Evolutionary conservation across 768 basidiomycete genomes (phyloP).

Genomic region (Hydnum rufescens): DNA sequence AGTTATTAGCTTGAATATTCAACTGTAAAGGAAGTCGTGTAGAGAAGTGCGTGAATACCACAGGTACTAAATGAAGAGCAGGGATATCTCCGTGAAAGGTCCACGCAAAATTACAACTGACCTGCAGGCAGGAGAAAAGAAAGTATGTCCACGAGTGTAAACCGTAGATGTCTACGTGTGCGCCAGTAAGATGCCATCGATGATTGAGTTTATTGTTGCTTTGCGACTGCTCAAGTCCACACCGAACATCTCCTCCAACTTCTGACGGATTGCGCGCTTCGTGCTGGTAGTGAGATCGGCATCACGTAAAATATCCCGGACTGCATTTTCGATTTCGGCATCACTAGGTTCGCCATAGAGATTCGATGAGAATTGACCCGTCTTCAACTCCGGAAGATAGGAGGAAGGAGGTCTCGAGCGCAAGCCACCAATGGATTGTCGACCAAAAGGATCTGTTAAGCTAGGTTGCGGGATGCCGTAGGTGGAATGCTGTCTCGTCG

Average conservation of each 20-base stretch:
- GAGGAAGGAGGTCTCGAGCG: conserved; percentile 55
- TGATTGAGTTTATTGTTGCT: conserved; percentile 52
- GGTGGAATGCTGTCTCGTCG: conserved; percentile 27
- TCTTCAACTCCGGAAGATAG: conserved; percentile 38
- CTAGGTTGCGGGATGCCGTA: conserved; percentile 29
- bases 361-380: conserved; percentile 15
- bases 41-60: too few species aligned
- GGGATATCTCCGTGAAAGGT: too few species aligned
- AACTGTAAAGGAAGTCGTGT: too few species aligned
- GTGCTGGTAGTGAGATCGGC: conserved; percentile 84
- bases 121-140: too few species aligned
- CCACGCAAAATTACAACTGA: too few species aligned
- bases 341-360: conserved; percentile 31
- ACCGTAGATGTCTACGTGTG: not conserved
- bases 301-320: conserved; percentile 47
- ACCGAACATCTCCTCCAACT: conserved; percentile 65
- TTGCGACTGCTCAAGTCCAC: conserved; percentile 58
- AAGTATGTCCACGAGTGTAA: too few species aligned
- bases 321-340: conserved; percentile 49
- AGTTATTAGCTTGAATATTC: too few species aligned
- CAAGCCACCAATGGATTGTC: conserved; percentile 11
- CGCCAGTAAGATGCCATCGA: conserved; percentile 46
- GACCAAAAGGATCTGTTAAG: conserved; percentile 3
- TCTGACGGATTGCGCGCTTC: conserved; percentile 73
- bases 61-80: too few species aligned